Base-by-base conservation (phyloP, 257 asterid genomes). In the Solanum verrucosum region DNA sequence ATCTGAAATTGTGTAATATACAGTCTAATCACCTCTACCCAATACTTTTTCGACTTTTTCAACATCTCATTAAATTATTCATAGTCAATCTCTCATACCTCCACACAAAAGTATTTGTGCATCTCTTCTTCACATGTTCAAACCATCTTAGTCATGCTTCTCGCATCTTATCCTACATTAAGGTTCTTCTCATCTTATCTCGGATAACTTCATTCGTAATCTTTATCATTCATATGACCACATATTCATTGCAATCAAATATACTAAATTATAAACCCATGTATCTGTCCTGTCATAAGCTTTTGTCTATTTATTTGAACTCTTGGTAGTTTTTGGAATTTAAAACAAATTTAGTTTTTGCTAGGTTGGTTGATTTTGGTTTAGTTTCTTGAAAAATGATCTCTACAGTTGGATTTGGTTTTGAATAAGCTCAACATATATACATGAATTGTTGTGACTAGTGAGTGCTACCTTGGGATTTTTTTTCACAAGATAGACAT, bases 51-150 rank as follows among this genome's bases (percentile, higher is more conserved):
- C 0, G 2, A 7, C 25, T 20, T 59, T 12, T 8, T 59, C 67
- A 20, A 59, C 67, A 20, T 59, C 13, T 59, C 27, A 20, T 59
- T 4, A 21, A 59, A 0, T 59, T 8, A 59, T 59, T 21, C 27
- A 8, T 8, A 59, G 6, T 21, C 27, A 21, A 59, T 59, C 2
- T 59, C 68, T 59, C 27, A 7, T 0, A 56, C 25, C 65, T 56
- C 25, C 2, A 8, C 68, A 3, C 0, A 1, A 1, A 0, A 59
- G 68, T 20, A 0, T 59, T 3, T 0, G 0, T 59, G 0, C 3
- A 21, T 59, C 10, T 21, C 0, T 1, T 59, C 67, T 59, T 59
- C 27, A 21, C 68, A 21, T 59, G 68, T 1, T 21, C 5, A 0
- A 59, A 59, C 12, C 13, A 59, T 21, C 2, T 59, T 21, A 59